Evolutionary conservation across 2,329 filamentous ascomycete genomes (phyloP), one percentile per base, ranked within the genome.

Genomic region (Alternaria solani): DNA sequence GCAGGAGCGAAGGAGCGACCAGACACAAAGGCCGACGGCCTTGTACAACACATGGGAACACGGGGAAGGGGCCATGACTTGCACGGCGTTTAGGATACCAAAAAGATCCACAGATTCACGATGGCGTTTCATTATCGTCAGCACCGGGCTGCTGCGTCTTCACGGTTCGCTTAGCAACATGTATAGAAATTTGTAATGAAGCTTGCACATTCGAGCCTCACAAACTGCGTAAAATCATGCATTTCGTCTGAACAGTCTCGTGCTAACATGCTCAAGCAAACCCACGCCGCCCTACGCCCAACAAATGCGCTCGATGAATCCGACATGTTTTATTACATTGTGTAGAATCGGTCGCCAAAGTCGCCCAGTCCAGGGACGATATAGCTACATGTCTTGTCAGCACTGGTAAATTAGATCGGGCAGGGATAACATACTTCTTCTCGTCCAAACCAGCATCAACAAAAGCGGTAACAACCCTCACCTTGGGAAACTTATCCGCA

Each of bases 281-380:
- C 18, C 46, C 26, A 51, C 57, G 47, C 51, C 51, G 60, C 49
- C 30, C 46, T 51, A 49, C 51, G 58, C 55, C 55, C 48, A 47
- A 48, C 34, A 55, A 58, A 64, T 61, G 53, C 60, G 47, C 43
- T 28, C 23, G n/a, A 46, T 63, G 20, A 58, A 58, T 14, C 12
- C 30, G 42, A 59, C 25, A 38, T 12, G 16, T 25, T 44, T 23
- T 14, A 49, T 79, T 83, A 97, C 79, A 97, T 87, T 57, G 94
- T 97, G 80, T 97, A 98, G 81, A 95, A 98, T 67, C 94, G 86
- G 78, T 98, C 94, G 61, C 94, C 94, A 79, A 98, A 98, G 78
- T 98, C 94, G 67, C 94, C 94, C 18, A 98, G 85, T 28, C 94
- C 94, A 28, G 94, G 94, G 55, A 96, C 88, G 75, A 98, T 98